A percentile compares a stretch with the other conserved stretches of the same genome.
These are phyloP conservation scores for Mycena capillaripes DNA, from an alignment of 768 basidiomycete species.

Conservation along the genomic window DNA sequence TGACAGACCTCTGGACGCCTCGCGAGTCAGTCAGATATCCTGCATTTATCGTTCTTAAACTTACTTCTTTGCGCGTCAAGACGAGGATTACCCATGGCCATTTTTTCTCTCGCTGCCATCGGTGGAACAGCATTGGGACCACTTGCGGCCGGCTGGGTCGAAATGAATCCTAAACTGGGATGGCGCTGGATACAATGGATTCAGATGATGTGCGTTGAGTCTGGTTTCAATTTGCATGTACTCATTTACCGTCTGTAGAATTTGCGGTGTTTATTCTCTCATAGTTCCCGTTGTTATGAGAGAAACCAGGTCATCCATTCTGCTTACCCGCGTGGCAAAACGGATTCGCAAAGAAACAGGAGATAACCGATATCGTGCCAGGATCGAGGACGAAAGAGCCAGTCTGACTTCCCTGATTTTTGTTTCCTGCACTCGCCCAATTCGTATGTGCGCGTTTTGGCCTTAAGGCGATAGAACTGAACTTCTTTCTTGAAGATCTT, in stretches of 20 bases:
- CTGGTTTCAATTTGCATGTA: neutral
- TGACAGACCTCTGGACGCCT: conserved; percentile 77
- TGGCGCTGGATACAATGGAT: conserved; percentile 94
- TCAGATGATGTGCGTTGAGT: conserved; percentile 66
- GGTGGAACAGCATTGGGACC: conserved; percentile 77
- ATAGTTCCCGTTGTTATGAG: conserved; percentile 68
- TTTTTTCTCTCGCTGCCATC: conserved; percentile 75
- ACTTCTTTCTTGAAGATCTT: conserved; percentile 61
- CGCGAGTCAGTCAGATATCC: conserved; percentile 60
- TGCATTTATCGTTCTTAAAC: neutral
- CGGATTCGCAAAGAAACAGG: conserved; percentile 76
- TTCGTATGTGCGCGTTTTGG: conserved; percentile 61
- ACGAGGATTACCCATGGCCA: conserved; percentile 83
- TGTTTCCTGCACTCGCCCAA: conserved; percentile 77
- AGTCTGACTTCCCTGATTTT: conserved; percentile 72
- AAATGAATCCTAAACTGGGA: conserved; percentile 65
- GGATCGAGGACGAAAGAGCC: conserved; percentile 69
- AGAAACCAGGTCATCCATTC: conserved; percentile 82
- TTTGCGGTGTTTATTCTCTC: conserved; percentile 65
- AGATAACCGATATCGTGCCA: conserved; percentile 71
- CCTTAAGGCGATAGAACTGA: neutral
- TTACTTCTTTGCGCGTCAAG: conserved; percentile 49
- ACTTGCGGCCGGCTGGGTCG: conserved; percentile 75
- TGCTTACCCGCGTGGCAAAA: conserved; percentile 76
- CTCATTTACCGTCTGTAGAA: conserved; percentile 49